Evolutionary conservation across 202 grass and related monocot species (phyloP).

Genomic region (Setaria viridis): DNA sequence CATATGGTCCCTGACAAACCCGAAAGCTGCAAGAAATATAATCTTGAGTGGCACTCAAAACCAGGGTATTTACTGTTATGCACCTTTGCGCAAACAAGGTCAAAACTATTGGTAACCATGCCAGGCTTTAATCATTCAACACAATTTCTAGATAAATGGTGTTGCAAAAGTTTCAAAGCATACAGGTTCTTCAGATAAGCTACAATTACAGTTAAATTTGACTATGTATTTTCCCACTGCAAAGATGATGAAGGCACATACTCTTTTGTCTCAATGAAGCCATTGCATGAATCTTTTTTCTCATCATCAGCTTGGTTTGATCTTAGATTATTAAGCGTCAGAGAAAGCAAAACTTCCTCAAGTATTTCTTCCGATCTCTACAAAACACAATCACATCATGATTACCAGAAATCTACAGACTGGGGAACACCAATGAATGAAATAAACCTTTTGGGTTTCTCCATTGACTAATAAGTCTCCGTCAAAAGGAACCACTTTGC

Average conservation of each 20-base stretch:
- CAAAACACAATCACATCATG: slow-evolving; percentile 43
- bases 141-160: slow-evolving; percentile 18
- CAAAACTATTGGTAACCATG: neutral
- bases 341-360: slow-evolving; percentile 92
- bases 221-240: slow-evolving; percentile 34
- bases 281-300: slow-evolving; percentile 65
- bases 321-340: slow-evolving; percentile 90
- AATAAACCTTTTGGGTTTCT: slow-evolving; percentile 92
- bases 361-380: slow-evolving; percentile 93
- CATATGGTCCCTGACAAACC: slow-evolving; percentile 82
- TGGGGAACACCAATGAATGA: slow-evolving; percentile 30
- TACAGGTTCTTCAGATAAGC: slow-evolving; percentile 8
- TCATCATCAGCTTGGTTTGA: slow-evolving; percentile 24
- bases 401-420: slow-evolving; percentile 36
- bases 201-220: slow-evolving; percentile 10
- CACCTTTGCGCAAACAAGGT: too few relatives aligned
- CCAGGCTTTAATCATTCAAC: slow-evolving; percentile 22
- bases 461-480: slow-evolving; percentile 80
- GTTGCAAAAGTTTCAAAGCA: slow-evolving; percentile 7
- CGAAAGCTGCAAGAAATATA: slow-evolving; percentile 61
- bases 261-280: slow-evolving; percentile 96
- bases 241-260: slow-evolving; percentile 43
- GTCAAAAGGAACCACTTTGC: slow-evolving; percentile 94
- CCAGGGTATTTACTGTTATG: neutral
- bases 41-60: slow-evolving; percentile 20